Percentiles rank a stretch among this genome's conserved stretches.
Evolutionary conservation across 345 rosid genomes (phyloP).

Genomic region (Melaleuca alternifolia): DNA sequence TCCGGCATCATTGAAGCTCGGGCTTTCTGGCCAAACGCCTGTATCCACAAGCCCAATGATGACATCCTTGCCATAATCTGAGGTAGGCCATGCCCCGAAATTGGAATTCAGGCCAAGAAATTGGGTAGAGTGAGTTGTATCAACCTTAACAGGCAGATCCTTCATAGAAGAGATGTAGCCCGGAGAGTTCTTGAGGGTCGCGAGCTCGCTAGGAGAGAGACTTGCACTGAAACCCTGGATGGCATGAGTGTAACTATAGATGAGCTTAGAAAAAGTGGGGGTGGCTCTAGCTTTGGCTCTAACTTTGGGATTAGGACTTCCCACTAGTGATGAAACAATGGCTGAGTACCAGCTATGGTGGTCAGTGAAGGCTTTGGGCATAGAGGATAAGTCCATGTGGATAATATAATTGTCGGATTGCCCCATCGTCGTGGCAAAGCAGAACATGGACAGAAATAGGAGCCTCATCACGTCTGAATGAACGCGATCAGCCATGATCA

Average conservation of each 20-base stretch:
- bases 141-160: conserved; percentile 14
- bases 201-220: conserved; percentile 22
- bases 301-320: not conserved
- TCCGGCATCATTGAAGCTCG: conserved; percentile 22
- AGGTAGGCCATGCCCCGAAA: conserved; percentile 17
- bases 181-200: conserved; percentile 17
- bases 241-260: conserved; percentile 27
- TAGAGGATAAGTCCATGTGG: conserved; percentile 33
- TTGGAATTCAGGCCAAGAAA: conserved; percentile 19
- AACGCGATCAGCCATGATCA: conserved; percentile 2
- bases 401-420: conserved; percentile 26
- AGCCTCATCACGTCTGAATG: not conserved
- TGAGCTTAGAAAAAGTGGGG: conserved; percentile 6
- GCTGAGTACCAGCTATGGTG: conserved; percentile 26
- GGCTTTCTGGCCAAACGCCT: conserved; percentile 44
- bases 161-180: conserved; percentile 25
- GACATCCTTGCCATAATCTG: conserved; percentile 21
- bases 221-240: conserved; percentile 37
- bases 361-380: conserved; percentile 27
- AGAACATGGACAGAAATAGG: not conserved
- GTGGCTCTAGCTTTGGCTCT: not conserved
- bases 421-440: not conserved
- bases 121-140: conserved; percentile 23
- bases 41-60: conserved; percentile 37
- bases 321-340: conserved; percentile 13